Conservation (phyloP, 306 rosid species). For the Malus sylvestris region DNA sequence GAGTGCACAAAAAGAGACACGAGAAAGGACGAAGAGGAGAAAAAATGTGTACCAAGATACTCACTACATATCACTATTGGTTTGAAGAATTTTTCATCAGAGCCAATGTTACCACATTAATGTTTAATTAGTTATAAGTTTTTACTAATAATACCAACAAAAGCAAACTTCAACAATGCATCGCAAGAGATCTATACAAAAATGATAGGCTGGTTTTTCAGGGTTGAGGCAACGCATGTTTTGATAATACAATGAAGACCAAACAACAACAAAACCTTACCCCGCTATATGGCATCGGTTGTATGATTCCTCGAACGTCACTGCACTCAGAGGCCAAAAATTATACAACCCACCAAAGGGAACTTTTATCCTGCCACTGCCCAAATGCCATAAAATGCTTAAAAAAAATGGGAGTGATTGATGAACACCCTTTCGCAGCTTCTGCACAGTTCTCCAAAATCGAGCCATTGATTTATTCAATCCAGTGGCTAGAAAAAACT, state of each 20-base stretch:
- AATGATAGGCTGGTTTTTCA: background rate
- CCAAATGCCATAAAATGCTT: constrained; percentile 2
- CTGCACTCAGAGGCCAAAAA: constrained; percentile 17
- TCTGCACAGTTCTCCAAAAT: background rate
- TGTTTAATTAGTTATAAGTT: too few relatives aligned
- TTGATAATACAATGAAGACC: constrained; percentile 28
- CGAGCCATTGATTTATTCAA: background rate
- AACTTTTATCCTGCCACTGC: background rate
- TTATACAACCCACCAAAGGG: constrained; percentile 24
- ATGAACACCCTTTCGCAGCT: background rate
- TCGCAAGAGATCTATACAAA: background rate
- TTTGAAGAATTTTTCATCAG: too few relatives aligned
- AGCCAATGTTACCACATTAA: too few relatives aligned
- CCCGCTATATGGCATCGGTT: too few relatives aligned
- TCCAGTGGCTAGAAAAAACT: background rate
- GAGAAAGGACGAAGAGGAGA: too few relatives aligned
- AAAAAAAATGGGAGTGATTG: background rate
- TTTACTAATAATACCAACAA: background rate
- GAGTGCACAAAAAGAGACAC: too few relatives aligned
- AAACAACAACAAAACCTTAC: background rate
- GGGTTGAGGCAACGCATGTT: background rate
- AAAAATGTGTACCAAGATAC: too few relatives aligned
- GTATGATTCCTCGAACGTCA: too few relatives aligned
- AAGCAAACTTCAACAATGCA: background rate
- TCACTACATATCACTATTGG: too few relatives aligned